Percentiles rank a stretch among this genome's conserved stretches.
These are phyloP conservation scores for Pleurotus cornucopiae DNA, from an alignment of 768 basidiomycete species.

Conservation along the genomic window DNA sequence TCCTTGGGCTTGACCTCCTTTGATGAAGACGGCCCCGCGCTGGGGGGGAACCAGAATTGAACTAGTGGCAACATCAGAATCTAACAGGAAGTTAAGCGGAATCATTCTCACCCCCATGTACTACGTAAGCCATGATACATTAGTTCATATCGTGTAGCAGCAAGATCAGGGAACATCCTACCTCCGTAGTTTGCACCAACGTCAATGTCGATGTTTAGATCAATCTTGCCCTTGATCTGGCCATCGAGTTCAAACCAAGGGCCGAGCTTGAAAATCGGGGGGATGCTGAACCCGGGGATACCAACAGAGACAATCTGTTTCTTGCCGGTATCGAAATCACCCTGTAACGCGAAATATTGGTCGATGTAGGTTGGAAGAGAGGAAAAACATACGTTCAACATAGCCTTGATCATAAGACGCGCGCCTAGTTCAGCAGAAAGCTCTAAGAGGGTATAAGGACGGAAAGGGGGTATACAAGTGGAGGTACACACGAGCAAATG, in stretches of 20 bases:
- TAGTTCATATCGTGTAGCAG: not conserved
- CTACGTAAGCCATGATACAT: not conserved
- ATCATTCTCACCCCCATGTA: not conserved
- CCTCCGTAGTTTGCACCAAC: not conserved
- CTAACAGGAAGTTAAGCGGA: too few species aligned
- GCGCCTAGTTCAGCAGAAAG: slow-evolving; percentile 1
- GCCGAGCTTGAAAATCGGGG: not conserved
- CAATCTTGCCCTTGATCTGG: not conserved
- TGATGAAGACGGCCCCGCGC: not conserved
- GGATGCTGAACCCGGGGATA: slow-evolving; percentile 4
- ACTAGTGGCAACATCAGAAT: not conserved
- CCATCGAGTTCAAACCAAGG: slow-evolving; percentile 6
- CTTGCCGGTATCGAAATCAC: slow-evolving; percentile 4
- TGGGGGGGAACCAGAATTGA: slow-evolving; percentile 5
- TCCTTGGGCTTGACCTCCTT: slow-evolving; percentile 4
- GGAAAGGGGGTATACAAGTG: too few species aligned
- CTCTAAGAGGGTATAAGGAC: not conserved
- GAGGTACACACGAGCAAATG: not conserved
- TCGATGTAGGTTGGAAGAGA: not conserved
- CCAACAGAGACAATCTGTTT: slow-evolving; percentile 1
- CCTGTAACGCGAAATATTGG: not conserved
- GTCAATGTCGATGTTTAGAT: slow-evolving; percentile 4
- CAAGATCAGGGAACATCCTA: not conserved
- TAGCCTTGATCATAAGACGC: not conserved
- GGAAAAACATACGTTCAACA: not conserved